phyloP scores from a whole-genome alignment of 768 basidiomycete species.

The Chiua virens region DNA sequence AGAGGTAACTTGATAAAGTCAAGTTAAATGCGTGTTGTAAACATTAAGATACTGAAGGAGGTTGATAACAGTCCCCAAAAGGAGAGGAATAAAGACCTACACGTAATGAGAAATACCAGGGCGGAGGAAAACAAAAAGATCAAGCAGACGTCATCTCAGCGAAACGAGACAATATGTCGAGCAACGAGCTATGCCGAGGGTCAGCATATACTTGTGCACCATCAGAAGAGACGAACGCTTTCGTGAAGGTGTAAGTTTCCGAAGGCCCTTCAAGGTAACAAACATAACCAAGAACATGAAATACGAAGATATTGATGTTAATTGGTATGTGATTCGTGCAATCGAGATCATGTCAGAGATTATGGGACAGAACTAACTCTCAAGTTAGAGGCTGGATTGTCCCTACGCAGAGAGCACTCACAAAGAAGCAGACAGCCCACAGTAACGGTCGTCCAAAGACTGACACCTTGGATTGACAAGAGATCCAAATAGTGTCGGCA shows the following conservation, averaged over 20 bases:
- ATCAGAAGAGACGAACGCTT: constrained; percentile 1
- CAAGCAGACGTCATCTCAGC: neutral
- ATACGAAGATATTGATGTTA: constrained; percentile 16
- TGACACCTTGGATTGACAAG: neutral
- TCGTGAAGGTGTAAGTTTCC: constrained; percentile 1
- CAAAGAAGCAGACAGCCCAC: constrained; percentile 24
- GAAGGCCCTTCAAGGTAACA: constrained; percentile 3
- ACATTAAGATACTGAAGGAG: constrained; percentile 5
- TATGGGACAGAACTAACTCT: constrained; percentile 19
- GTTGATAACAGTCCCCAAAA: neutral
- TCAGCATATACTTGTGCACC: neutral
- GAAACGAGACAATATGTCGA: neutral
- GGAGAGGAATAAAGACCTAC: neutral
- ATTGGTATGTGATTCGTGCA: constrained; percentile 7
- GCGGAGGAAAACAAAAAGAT: too few relatives aligned
- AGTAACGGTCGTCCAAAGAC: constrained; percentile 3
- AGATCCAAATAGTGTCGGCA: constrained; percentile 1
- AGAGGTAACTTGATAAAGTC: neutral
- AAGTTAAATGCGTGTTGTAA: neutral
- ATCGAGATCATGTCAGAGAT: constrained; percentile 24
- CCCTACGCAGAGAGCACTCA: neutral
- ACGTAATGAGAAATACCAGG: neutral
- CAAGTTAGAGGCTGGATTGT: neutral
- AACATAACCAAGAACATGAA: constrained; percentile 6
- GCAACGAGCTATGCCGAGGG: constrained; percentile 5